A percentile compares a stretch with the other conserved stretches of the same genome.
These are phyloP conservation scores for Russula ochroleuca DNA, from an alignment of 768 basidiomycete genomes.

Conservation along the genomic window DNA sequence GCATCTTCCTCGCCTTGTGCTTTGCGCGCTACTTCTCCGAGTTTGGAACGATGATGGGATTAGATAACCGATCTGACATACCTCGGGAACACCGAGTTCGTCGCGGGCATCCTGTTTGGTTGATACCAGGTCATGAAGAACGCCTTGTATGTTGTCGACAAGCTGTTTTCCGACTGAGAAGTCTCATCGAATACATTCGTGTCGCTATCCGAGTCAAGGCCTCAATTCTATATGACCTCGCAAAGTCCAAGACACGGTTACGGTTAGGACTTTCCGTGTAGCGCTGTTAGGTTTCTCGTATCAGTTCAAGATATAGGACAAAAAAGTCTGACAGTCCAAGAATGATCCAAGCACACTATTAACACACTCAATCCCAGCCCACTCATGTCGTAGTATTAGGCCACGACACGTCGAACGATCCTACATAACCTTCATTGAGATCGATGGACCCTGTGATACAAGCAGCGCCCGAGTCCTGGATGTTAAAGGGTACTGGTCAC, in stretches of 20 bases:
- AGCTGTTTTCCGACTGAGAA: background rate
- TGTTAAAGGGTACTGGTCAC: background rate
- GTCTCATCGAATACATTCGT: background rate
- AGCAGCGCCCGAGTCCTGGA: slow-evolving; percentile 14
- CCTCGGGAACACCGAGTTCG: background rate
- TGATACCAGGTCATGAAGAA: background rate
- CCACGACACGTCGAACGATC: background rate
- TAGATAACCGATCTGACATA: background rate
- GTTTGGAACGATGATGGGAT: background rate
- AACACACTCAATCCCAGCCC: background rate
- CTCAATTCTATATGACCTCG: background rate
- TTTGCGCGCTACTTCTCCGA: background rate
- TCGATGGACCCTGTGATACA: slow-evolving; percentile 13
- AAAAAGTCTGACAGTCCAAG: background rate
- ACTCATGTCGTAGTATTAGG: background rate
- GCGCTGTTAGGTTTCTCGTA: background rate
- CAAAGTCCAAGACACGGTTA: no score
- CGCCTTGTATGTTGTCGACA: background rate
- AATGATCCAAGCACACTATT: background rate
- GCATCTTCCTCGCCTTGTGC: background rate
- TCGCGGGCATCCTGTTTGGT: background rate
- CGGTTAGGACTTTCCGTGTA: background rate
- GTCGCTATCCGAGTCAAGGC: background rate
- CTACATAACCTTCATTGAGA: background rate
- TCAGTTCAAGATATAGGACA: background rate